Percentiles rank a stretch among this genome's conserved stretches.
These are phyloP conservation scores for Backusella psychrophila DNA, from an alignment of 192 early-diverging fungal genomes.

Conservation along the genomic window DNA sequence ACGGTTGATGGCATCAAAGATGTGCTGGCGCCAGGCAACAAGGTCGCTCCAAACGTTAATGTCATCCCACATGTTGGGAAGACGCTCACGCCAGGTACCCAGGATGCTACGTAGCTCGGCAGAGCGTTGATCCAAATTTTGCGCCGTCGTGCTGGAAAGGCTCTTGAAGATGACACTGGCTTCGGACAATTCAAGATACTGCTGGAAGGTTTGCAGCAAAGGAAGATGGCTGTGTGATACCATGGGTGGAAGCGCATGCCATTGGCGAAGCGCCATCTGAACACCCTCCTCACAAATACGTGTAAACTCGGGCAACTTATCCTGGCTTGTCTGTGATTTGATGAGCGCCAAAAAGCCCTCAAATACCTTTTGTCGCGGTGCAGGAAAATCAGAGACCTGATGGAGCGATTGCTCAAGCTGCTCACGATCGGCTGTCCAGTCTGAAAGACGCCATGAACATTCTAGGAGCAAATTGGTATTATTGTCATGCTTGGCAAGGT, in stretches of 20 bases:
- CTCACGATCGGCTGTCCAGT: slow-evolving; percentile 87
- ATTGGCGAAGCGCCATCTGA: slow-evolving; percentile 81
- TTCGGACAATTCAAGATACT: slow-evolving; percentile 93
- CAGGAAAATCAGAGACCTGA: slow-evolving; percentile 56
- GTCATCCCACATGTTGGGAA: slow-evolving; percentile 97
- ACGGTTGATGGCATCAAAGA: slow-evolving; percentile 95
- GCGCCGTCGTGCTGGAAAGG: slow-evolving; percentile 72
- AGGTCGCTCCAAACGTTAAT: slow-evolving; percentile 98
- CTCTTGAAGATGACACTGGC: slow-evolving; percentile 88
- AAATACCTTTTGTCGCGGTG: slow-evolving; percentile 81
- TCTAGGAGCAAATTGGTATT: slow-evolving; percentile 87
- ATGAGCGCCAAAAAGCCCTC: slow-evolving; percentile 83
- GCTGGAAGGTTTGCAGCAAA: slow-evolving; percentile 92
- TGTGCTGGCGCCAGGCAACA: slow-evolving; percentile 97
- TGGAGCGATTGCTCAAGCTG: slow-evolving; percentile 65
- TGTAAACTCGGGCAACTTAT: slow-evolving; percentile 65
- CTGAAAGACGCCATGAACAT: slow-evolving; percentile 91
- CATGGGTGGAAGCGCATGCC: slow-evolving; percentile 83
- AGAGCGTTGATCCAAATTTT: slow-evolving; percentile 86
- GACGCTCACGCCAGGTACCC: slow-evolving; percentile 94
- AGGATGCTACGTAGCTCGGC: slow-evolving; percentile 88
- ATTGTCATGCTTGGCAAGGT: slow-evolving; percentile 88
- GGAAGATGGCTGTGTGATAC: slow-evolving; percentile 86
- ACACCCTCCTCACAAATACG: slow-evolving; percentile 83
- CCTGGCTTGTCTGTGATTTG: slow-evolving; percentile 55